These are phyloP conservation scores for Exophiala sideris DNA, from an alignment of 2,329 filamentous ascomycete species.

Conservation along the genomic window DNA sequence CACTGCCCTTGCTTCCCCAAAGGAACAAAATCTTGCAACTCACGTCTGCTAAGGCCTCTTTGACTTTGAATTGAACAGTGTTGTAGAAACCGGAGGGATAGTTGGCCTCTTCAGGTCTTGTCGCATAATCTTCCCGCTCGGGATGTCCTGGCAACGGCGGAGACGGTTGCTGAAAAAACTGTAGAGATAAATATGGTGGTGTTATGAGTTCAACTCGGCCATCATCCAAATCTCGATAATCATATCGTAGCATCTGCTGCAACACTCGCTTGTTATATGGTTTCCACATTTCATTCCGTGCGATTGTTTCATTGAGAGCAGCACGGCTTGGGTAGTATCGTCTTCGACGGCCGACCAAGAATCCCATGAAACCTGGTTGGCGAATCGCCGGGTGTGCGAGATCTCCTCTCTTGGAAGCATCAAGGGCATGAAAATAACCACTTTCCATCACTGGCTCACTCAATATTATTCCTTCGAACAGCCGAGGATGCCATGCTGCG, in stretches of 20 bases:
- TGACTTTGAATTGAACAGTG: neutral
- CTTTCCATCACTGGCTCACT: constrained; percentile 9
- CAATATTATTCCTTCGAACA: constrained; percentile 1
- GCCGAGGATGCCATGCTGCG: constrained; percentile 1
- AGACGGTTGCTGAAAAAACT: neutral
- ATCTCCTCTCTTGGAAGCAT: neutral
- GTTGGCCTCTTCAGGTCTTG: constrained; percentile 1
- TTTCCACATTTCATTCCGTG: neutral
- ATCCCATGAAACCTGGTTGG: too few relatives aligned
- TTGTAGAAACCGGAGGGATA: constrained; percentile 6
- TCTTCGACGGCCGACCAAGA: neutral
- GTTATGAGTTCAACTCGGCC: constrained; percentile 7
- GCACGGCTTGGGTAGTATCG: neutral
- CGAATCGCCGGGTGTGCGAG: too few relatives aligned
- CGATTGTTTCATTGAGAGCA: neutral
- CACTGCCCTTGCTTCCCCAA: constrained; percentile 1
- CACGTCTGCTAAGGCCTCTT: neutral
- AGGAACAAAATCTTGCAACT: constrained; percentile 3
- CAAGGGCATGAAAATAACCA: constrained; percentile 9
- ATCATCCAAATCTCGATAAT: constrained; percentile 1
- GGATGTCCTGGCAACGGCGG: constrained; percentile 5
- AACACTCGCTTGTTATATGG: constrained; percentile 3
- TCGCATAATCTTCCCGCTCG: constrained; percentile 3
- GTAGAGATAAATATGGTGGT: neutral
- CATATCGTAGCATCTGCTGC: constrained; percentile 7